These are phyloP conservation scores for Mucor circinelloides DNA, from an alignment of 371 early-diverging fungal genomes.

Conservation along the genomic window DNA sequence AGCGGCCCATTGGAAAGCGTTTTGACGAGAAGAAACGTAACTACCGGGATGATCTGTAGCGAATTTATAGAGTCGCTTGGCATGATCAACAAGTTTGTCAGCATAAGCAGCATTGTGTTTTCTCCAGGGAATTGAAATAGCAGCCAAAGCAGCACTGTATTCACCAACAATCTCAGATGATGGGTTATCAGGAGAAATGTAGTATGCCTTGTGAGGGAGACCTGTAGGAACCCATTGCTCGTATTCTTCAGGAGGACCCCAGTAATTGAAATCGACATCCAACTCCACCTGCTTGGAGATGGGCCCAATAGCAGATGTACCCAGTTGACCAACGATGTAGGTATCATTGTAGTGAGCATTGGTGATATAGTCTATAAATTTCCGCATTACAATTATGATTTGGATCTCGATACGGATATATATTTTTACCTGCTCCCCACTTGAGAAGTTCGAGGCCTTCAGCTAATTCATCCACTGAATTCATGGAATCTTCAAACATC, in stretches of 20 bases:
- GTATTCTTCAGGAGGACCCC: slow-evolving; percentile 64
- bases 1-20: slow-evolving; percentile 52
- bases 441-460: slow-evolving; percentile 54
- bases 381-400: neutral
- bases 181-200: slow-evolving; percentile 53
- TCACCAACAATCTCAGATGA: slow-evolving; percentile 59
- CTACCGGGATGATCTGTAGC: slow-evolving; percentile 51
- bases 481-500: slow-evolving; percentile 55
- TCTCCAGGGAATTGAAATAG: slow-evolving; percentile 49
- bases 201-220: slow-evolving; percentile 48
- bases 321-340: slow-evolving; percentile 57
- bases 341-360: slow-evolving; percentile 57
- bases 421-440: slow-evolving; percentile 55
- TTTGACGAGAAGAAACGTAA: slow-evolving; percentile 46
- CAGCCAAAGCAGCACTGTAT: slow-evolving; percentile 55
- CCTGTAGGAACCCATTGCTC: slow-evolving; percentile 57
- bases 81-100: slow-evolving; percentile 43
- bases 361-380: slow-evolving; percentile 43
- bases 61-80: slow-evolving; percentile 51
- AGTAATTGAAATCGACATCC: slow-evolving; percentile 63
- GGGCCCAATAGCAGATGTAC: slow-evolving; percentile 50
- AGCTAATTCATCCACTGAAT: slow-evolving; percentile 52
- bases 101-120: slow-evolving; percentile 50
- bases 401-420: neutral
- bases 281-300: slow-evolving; percentile 47